These are phyloP conservation scores for Xylariaceae sp. DNA, from an alignment of 2,329 filamentous ascomycete genomes.

Conservation along the genomic window DNA sequence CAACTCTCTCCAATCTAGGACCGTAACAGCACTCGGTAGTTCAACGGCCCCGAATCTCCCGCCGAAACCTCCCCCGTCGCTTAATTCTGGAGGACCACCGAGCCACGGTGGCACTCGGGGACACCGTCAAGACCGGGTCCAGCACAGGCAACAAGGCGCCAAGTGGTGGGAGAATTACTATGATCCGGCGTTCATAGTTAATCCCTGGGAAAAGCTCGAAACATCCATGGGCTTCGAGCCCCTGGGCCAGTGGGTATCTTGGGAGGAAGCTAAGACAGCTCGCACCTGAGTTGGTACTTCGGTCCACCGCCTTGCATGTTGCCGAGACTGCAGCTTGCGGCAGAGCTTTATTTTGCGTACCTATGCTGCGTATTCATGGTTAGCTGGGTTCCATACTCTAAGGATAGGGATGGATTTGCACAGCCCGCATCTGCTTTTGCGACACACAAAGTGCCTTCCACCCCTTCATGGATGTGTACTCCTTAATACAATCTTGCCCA, in stretches of 20 bases:
- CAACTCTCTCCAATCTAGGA: slow-evolving; percentile 22
- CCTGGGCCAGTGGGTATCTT: slow-evolving; percentile 43
- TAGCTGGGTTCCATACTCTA: not conserved
- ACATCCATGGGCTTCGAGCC: slow-evolving; percentile 40
- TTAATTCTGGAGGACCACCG: not conserved
- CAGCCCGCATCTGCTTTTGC: no score
- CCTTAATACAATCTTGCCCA: not conserved
- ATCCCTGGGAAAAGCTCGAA: slow-evolving; percentile 65
- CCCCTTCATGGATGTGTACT: no score
- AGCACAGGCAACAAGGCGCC: slow-evolving; percentile 37
- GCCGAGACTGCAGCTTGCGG: not conserved
- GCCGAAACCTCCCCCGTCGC: slow-evolving; percentile 4
- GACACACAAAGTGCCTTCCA: no score
- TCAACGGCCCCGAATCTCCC: slow-evolving; percentile 5
- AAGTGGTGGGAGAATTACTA: slow-evolving; percentile 67
- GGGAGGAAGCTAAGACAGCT: slow-evolving; percentile 25
- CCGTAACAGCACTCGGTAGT: slow-evolving; percentile 25
- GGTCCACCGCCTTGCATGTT: not conserved
- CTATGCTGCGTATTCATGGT: not conserved
- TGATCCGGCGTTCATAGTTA: slow-evolving; percentile 63
- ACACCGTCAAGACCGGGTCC: slow-evolving; percentile 14
- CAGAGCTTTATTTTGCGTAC: not conserved
- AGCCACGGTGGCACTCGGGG: slow-evolving; percentile 16
- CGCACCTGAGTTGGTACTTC: slow-evolving; percentile 3
- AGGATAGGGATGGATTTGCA: not conserved